Conservation (phyloP, 768 basidiomycete genomes). For the Solioccasus polychromus region DNA sequence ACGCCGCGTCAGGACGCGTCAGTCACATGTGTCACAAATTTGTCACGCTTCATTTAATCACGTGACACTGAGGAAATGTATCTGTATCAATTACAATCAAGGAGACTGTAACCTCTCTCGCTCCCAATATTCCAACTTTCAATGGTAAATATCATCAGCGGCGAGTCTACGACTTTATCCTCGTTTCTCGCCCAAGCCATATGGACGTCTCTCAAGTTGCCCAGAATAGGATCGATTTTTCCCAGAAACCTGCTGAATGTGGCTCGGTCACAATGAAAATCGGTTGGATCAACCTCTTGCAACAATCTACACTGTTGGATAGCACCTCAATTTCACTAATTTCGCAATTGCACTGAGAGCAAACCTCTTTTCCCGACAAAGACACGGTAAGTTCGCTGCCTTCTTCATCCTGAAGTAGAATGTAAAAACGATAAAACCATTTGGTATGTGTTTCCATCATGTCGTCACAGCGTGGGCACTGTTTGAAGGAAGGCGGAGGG, state of each 20-base stretch:
- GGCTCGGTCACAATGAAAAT: conserved; percentile 40
- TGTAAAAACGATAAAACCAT: conserved; percentile 46
- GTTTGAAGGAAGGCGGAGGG: conserved; percentile 38
- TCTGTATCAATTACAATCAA: no score
- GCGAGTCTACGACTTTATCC: conserved; percentile 21
- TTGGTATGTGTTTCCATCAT: conserved; percentile 48
- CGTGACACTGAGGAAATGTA: no score
- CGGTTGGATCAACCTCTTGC: conserved; percentile 40
- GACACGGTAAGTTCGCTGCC: conserved; percentile 43
- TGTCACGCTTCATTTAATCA: conserved; percentile 14
- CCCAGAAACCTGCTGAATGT: conserved; percentile 37
- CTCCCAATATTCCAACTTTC: conserved; percentile 28
- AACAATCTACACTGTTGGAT: conserved; percentile 44
- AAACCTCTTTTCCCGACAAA: conserved; percentile 46
- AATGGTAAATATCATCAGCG: conserved; percentile 25
- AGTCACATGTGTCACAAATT: conserved; percentile 29
- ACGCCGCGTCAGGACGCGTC: conserved; percentile 24
- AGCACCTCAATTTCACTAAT: neutral
- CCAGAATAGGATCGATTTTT: conserved; percentile 45
- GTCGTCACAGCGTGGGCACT: conserved; percentile 54
- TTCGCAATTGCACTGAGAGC: conserved; percentile 5
- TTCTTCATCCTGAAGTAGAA: conserved; percentile 51
- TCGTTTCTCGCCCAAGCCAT: conserved; percentile 25
- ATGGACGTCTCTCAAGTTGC: conserved; percentile 44
- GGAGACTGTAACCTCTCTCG: conserved; percentile 22